A percentile compares a stretch with the other conserved stretches of the same genome.
phyloP scores from a whole-genome alignment of 2,329 filamentous ascomycete genomes.

The Stagonosporopsis vannaccii region DNA sequence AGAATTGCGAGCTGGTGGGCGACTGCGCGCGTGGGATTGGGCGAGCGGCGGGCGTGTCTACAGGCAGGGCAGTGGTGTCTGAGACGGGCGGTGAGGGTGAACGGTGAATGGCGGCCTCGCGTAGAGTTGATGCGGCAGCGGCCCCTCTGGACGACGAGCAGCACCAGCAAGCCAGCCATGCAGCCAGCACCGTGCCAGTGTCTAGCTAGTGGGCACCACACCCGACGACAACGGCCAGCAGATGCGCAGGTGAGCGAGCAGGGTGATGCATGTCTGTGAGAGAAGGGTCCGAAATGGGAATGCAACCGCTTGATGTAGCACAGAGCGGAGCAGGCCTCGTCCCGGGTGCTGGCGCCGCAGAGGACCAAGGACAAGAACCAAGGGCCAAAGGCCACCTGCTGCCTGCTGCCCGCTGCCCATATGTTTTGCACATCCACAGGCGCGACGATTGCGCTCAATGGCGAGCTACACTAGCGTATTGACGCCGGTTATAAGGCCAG shows the following conservation, averaged over 20 bases:
- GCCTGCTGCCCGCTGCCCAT: constrained; percentile 8
- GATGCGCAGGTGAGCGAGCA: background rate
- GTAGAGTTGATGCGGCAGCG: constrained; percentile 15
- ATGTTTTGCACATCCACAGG: constrained; percentile 19
- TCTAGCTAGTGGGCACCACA: constrained; percentile 15
- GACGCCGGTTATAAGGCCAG: constrained; percentile 13
- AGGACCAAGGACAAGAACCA: background rate
- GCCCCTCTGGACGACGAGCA: constrained; percentile 3
- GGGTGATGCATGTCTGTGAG: constrained; percentile 17
- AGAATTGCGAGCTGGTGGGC: constrained; percentile 6
- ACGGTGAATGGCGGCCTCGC: constrained; percentile 19
- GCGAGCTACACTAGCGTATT: constrained; percentile 25
- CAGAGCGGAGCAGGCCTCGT: constrained; percentile 22
- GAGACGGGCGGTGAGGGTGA: constrained; percentile 23
- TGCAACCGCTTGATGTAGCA: constrained; percentile 29
- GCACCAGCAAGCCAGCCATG: constrained; percentile 8
- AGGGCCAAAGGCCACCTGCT: too few relatives aligned
- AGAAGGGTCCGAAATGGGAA: constrained; percentile 19
- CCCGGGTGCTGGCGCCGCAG: constrained; percentile 39
- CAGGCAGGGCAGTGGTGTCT: constrained; percentile 20
- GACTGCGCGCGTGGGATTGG: constrained; percentile 7
- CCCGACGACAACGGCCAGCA: constrained; percentile 21
- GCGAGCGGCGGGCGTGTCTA: constrained; percentile 24
- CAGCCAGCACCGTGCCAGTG: constrained; percentile 4
- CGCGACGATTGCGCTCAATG: constrained; percentile 22